A percentile compares a stretch with the other conserved stretches of the same genome.
Evolutionary conservation across 176 grass and related monocot genomes (phyloP).

Genomic region (Phragmites australis): DNA sequence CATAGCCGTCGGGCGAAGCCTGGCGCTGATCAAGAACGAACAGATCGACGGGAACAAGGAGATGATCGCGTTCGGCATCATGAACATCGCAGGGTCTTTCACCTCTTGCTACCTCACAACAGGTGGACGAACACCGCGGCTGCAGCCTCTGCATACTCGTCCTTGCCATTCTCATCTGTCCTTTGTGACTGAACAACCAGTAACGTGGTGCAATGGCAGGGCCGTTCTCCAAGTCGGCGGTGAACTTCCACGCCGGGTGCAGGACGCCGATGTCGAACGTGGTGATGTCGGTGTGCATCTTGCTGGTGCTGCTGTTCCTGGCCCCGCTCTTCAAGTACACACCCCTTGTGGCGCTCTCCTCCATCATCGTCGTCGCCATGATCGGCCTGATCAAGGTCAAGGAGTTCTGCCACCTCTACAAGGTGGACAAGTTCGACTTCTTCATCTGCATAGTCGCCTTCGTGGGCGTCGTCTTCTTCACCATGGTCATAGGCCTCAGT

Average conservation of each 20-base stretch:
- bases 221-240: constrained; percentile 94
- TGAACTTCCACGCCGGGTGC: constrained; percentile 95
- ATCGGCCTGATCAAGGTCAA: constrained; percentile 80
- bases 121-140: constrained; percentile 29
- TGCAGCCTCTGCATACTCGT: neutral
- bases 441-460: constrained; percentile 86
- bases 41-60: constrained; percentile 98
- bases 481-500: constrained; percentile 80
- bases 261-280: constrained; percentile 86
- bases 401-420: constrained; percentile 74
- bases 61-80: constrained; percentile 94
- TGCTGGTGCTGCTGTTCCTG: constrained; percentile 93
- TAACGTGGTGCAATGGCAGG: constrained; percentile 29
- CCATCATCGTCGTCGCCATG: constrained; percentile 94
- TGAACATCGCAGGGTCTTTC: constrained; percentile 95
- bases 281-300: constrained; percentile 88
- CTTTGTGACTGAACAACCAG: neutral
- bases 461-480: constrained; percentile 81
- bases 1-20: constrained; percentile 85
- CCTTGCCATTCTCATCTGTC: neutral
- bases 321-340: constrained; percentile 94
- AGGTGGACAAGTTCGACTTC: constrained; percentile 97
- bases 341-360: constrained; percentile 73
- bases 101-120: constrained; percentile 97
- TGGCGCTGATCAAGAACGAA: constrained; percentile 88